Base-by-base conservation (phyloP, 495 filamentous ascomycete species). In the Aspergillus sclerotioniger region DNA sequence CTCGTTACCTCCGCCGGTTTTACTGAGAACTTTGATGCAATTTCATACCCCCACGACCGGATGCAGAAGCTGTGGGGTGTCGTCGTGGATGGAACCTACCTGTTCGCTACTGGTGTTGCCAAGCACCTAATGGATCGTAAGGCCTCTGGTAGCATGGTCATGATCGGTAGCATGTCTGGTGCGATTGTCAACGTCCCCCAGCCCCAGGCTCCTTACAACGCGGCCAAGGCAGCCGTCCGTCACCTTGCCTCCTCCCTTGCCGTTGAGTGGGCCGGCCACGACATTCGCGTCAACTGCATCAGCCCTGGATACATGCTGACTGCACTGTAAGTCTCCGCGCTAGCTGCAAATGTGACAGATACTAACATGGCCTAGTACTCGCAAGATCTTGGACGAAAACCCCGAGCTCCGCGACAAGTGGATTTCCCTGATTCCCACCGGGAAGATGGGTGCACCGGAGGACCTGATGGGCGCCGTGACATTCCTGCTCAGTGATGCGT, bases 1-100 rank as follows among this genome's bases (percentile, higher is more conserved):
- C 84, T 98, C 29, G 92, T 98, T 57, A 97, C 93, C 25, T 96
- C 92, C 8, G 94, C 94, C 29, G 94, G 94, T 7, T 95, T 98
- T 78, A 91, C 89, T 8, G 94, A 98, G 76, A 97, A 97, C 75
- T 96, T 91, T 67, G 87, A 92, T 61, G 92, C 92, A 32, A 88
- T 91, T 66, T 80, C 82, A 57, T 98, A 97, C 72, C 91, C 92
- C 0, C 81, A 89, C 54, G 92, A 96, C 62, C 84, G 92, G 55
- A 84, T 96, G 72, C 84, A 90, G 74, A 95, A 94, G 77, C 83
- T 97, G 15, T 96, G 90, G 91, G 86, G 85, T 12, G 92, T 98
- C 64, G 96, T 97, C 61, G 91, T 97, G 0, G 88, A 98, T 61
- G 94, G 94, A 13, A 96, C 93, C 17, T 97, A 95, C 62, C 75